Base-by-base conservation (phyloP, 306 rosid genomes). In the Senna siamea region DNA sequence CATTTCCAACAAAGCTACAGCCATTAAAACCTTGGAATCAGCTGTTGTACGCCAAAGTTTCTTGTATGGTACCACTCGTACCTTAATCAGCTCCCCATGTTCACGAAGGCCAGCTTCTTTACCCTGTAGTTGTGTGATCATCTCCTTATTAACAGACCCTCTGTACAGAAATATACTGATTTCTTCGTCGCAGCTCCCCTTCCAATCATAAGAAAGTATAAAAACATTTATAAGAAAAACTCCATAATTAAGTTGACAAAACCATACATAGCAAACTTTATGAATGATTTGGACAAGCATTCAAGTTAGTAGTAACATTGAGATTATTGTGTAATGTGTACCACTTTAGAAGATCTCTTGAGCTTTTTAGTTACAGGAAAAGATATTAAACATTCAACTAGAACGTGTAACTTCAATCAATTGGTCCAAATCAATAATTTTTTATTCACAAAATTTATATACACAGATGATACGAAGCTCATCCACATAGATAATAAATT, bases 121-220 rank as follows among this genome's bases (percentile, higher is more conserved):
- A 58, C 97, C 97, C 70, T 86, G 89, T 61, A 94, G 86, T 74
- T 85, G 89, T 37, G 77, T 60, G 52, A 91, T 87, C 17, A 77
- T 78, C 86, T 82, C 93, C 78, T 85, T 88, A 53, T 62, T 83
- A 55, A 87, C 96, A 20, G 9, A 63, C 18, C 83, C 87, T 68
- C 87, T 80, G 84, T 81, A 93, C 58, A 93, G 85, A 78, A 85
- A 89, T 57, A 91, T 78, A 79, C 96, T 81, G 55, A 93, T 65
- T 80, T 87, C 98, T 82, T 94, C 98, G 11, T 91, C 97, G 26
- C 97, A 94, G 69, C 97, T 96, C 69, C 98, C 98, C 98, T 93
- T 61, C 10, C 48, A 38, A 63, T 38, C 34, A 40, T 12, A 38
- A 38, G 68, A 37, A 18, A 37, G 5, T 37, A 17, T 37, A 17